A percentile compares a stretch with the other conserved stretches of the same genome.
These are phyloP conservation scores for Monosporascus sp. DNA, from an alignment of 2,329 filamentous ascomycete genomes.

Conservation along the genomic window DNA sequence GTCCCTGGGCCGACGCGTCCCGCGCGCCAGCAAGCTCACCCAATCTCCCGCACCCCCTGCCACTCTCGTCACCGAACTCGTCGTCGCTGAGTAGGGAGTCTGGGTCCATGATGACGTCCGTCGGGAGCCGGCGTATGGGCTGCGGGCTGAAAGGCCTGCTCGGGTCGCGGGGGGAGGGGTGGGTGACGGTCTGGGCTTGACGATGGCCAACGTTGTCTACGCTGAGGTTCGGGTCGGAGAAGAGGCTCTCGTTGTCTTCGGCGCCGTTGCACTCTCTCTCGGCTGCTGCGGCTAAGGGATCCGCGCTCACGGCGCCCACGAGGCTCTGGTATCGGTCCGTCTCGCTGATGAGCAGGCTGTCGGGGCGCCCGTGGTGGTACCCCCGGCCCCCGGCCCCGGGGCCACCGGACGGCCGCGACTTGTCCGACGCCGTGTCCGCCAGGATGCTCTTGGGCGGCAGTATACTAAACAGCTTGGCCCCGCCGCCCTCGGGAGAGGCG, in stretches of 20 bases:
- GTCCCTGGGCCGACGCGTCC: constrained; percentile 5
- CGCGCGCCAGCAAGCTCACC: constrained; percentile 2
- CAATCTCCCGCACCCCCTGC: neutral
- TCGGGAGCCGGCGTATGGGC: constrained; percentile 30
- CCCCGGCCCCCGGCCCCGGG: constrained; percentile 6
- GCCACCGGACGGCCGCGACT: constrained; percentile 14
- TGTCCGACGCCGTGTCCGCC: constrained; percentile 42
- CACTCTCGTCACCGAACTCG: neutral
- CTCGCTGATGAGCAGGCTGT: constrained; percentile 49
- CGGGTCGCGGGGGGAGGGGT: too few species aligned
- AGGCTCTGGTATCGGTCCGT: constrained; percentile 54
- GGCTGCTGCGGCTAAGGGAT: constrained; percentile 6
- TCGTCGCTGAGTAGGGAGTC: constrained; percentile 21
- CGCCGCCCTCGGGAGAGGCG: constrained; percentile 13
- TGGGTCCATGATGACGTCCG: constrained; percentile 28
- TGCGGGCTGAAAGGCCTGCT: constrained; percentile 55
- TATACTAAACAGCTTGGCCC: constrained; percentile 57
- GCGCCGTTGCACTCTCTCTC: constrained; percentile 23
- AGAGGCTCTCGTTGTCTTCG: constrained; percentile 44
- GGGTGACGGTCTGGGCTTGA: too few species aligned
- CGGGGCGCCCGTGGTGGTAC: constrained; percentile 38
- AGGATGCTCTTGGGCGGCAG: constrained; percentile 60
- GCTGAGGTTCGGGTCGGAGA: constrained; percentile 50
- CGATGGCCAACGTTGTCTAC: constrained; percentile 35
- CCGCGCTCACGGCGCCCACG: constrained; percentile 39